These are phyloP conservation scores for Xylaria venustula DNA, from an alignment of 495 filamentous ascomycete species.

Conservation along the genomic window DNA sequence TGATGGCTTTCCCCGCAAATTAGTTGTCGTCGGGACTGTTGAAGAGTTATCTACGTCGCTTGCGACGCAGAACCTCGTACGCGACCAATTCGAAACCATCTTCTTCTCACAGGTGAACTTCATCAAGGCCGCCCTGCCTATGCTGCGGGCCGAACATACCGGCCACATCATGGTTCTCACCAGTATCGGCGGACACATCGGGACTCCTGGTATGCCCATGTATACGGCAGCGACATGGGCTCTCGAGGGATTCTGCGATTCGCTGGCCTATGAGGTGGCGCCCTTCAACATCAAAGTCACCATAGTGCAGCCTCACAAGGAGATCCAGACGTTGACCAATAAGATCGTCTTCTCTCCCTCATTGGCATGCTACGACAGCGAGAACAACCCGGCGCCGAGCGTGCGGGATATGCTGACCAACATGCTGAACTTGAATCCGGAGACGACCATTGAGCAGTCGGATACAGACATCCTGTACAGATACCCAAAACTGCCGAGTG, in stretches of 20 bases:
- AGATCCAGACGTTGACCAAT: conserved; percentile 82
- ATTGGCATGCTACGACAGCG: conserved; percentile 67
- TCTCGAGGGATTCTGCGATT: conserved; percentile 96
- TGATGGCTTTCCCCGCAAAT: conserved; percentile 14
- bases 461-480: conserved; percentile 61
- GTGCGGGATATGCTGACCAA: conserved; percentile 77
- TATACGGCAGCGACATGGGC: conserved; percentile 94
- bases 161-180: conserved; percentile 91
- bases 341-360: conserved; percentile 78
- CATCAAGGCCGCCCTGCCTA: conserved; percentile 84
- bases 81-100: conserved; percentile 89
- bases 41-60: conserved; percentile 81
- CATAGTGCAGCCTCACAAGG: conserved; percentile 83
- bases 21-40: conserved; percentile 84
- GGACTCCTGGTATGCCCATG: conserved; percentile 86
- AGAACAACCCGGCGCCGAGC: conserved; percentile 73
- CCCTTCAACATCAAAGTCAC: conserved; percentile 97
- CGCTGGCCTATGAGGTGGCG: conserved; percentile 92
- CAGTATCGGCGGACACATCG: conserved; percentile 87
- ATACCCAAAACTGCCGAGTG: conserved; percentile 66
- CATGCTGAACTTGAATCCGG: conserved; percentile 59
- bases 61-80: conserved; percentile 72
- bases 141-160: conserved; percentile 70
- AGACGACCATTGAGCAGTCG: conserved; percentile 46
- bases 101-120: conserved; percentile 95